Conservation (phyloP, 768 basidiomycete genomes). For the Suillus paluster region DNA sequence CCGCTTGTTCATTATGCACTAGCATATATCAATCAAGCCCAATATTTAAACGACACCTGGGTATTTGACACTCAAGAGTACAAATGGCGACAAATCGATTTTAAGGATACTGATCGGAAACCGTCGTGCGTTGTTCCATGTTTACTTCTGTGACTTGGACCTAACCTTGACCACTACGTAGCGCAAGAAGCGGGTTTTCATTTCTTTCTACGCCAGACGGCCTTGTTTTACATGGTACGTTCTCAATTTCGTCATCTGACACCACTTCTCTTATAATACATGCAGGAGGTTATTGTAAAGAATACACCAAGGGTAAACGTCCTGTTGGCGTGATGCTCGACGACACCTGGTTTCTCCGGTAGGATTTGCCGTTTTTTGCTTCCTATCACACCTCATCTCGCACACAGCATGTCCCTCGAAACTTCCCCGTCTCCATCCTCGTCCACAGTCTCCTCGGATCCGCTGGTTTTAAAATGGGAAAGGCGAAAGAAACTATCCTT, state of each 20-base stretch:
- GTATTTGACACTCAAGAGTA: conserved; percentile 86
- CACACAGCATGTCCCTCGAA: conserved; percentile 37
- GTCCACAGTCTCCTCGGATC: conserved; percentile 45
- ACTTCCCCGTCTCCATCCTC: conserved; percentile 18
- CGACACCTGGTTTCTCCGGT: conserved; percentile 89
- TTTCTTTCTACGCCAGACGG: conserved; percentile 82
- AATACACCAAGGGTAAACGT: conserved; percentile 84
- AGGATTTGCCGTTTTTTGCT: conserved; percentile 18
- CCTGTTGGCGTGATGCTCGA: conserved; percentile 87
- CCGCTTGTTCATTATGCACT: neutral
- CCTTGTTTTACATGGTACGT: conserved; percentile 73
- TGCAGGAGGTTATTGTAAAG: conserved; percentile 88
- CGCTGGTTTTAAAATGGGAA: conserved; percentile 80
- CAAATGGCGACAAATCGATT: conserved; percentile 80
- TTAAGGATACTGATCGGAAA: conserved; percentile 67
- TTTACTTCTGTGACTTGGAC: too few species aligned
- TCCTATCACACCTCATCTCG: neutral
- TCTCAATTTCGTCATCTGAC: neutral
- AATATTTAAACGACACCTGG: conserved; percentile 86
- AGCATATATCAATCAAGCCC: conserved; percentile 46
- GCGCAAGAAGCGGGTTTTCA: conserved; percentile 82
- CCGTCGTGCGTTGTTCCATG: conserved; percentile 61
- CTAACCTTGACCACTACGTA: conserved; percentile 24
- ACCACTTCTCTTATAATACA: neutral
- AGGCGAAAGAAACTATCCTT: conserved; percentile 73